Evolutionary conservation across 2,329 filamentous ascomycete species (phyloP).

Genomic region (Phoma herbarum): DNA sequence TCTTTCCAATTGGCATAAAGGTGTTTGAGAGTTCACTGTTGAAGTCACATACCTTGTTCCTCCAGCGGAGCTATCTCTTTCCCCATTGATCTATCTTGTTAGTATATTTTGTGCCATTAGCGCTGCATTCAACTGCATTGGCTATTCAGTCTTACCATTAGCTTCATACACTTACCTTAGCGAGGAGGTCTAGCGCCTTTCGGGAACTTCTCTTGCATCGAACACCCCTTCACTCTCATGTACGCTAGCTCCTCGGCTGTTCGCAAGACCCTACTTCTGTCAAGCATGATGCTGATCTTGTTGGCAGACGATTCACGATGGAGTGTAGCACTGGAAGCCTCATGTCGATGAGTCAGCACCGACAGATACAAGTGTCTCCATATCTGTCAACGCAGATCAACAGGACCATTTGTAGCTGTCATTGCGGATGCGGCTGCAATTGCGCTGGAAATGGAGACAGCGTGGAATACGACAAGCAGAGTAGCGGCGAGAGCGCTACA

Average conservation of each 20-base stretch:
- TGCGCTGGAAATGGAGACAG: conserved; percentile 22
- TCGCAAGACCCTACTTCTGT: too few species aligned
- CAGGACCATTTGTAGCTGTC: conserved; percentile 34
- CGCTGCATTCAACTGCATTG: neutral
- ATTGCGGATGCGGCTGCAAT: conserved; percentile 34
- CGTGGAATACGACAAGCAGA: conserved; percentile 10
- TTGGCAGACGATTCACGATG: too few species aligned
- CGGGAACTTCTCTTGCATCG: neutral
- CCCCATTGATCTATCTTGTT: neutral
- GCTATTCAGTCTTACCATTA: neutral
- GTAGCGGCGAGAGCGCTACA: conserved; percentile 18
- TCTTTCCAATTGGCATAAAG: neutral
- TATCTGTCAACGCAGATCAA: conserved; percentile 36
- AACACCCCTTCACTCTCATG: neutral
- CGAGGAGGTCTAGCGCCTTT: neutral
- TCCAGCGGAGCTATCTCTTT: neutral
- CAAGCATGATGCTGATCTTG: neutral
- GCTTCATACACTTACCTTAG: neutral
- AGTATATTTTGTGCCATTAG: neutral
- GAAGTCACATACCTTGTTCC: neutral
- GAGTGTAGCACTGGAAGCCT: conserved; percentile 9
- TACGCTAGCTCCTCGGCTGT: conserved; percentile 3
- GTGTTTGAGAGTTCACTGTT: neutral
- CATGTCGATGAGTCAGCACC: conserved; percentile 6
- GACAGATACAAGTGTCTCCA: conserved; percentile 17